Evolutionary conservation across 768 basidiomycete genomes (phyloP), one percentile per base, ranked within the genome.

Genomic region (Polyporus arcularius): DNA sequence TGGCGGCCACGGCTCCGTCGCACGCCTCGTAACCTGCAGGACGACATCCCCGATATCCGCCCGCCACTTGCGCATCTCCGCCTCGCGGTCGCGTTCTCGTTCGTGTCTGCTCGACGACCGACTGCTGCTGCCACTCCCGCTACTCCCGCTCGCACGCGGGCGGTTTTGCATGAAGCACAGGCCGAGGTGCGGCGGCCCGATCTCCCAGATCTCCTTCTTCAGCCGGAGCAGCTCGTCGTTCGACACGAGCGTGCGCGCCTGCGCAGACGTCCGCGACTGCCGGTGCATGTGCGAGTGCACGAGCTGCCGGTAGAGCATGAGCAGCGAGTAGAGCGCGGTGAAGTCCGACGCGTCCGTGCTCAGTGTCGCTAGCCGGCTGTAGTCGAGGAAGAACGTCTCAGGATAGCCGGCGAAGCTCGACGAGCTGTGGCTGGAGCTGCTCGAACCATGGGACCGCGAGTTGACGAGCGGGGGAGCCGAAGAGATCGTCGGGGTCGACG

Each of bases 371-470:
- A 95, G 76, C 31, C 93, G 89, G 45, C 83, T 76, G 59, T 81
- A 84, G 76, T 95, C 93, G 54, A 96, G 85, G 72, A 90, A 90
- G 4, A 87, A 78, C 4, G 92, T 92, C 76, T 95, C 94, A 5
- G 88, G 92, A 73, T 81, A 86, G 40, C 74, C 74, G 55, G 80
- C 75, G 38, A 79, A 72, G 48, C 75, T 72, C 55, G 70, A 60
- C 14, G 57, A 30, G 62, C 57, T 55, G 38, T 68, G 66, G 30
- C 71, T 51, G 55, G 60, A 66, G 73, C 71, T 57, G 57, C 73
- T 55, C 53, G 74, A 57, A 58, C 21, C 46, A 30, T 39, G 67
- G 67, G 58, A 79, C 66, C 65, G 75, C 73, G 64, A 82, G 80
- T 30, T 83, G 82, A 60, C 80, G 74, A 30, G 16, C 26, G 53